Conservation (phyloP, 176 grass and related monocot species). For the Musa itinerans region DNA sequence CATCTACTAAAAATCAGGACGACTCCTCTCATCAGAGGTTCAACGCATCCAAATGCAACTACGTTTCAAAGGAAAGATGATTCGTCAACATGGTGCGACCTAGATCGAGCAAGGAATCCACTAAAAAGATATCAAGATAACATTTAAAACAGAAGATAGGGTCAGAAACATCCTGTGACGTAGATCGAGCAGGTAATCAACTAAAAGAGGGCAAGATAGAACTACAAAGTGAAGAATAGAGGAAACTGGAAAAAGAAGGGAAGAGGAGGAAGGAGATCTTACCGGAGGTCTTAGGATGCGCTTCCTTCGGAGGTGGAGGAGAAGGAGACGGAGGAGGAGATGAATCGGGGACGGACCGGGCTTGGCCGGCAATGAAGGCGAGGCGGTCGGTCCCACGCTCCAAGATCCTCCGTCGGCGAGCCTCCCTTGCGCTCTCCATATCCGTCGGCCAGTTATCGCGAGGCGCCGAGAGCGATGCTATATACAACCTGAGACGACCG, state of each 20-base stretch:
- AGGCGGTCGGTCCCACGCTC: conserved; percentile 75
- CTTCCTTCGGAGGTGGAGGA: conserved; percentile 14
- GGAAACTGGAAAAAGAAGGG: background rate
- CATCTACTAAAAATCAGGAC: too few relatives aligned
- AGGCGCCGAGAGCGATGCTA: too few relatives aligned
- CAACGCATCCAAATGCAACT: too few relatives aligned
- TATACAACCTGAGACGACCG: too few relatives aligned
- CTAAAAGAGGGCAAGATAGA: background rate
- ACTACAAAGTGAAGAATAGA: background rate
- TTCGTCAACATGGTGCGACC: background rate
- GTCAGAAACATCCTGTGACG: background rate
- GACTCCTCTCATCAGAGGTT: too few relatives aligned
- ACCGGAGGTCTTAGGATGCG: background rate
- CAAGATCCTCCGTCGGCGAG: conserved; percentile 53
- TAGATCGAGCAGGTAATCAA: background rate
- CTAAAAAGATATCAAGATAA: background rate
- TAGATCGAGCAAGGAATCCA: background rate
- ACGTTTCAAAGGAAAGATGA: too few relatives aligned
- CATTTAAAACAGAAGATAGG: too few relatives aligned
- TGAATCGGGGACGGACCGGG: conserved; percentile 13
- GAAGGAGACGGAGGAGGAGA: conserved; percentile 3
- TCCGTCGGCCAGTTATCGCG: background rate
- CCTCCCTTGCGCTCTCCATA: conserved; percentile 42
- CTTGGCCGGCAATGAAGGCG: conserved; percentile 56
- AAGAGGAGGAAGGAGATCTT: background rate